These are phyloP conservation scores for Stereocaulon alpinum DNA, from an alignment of 495 filamentous ascomycete genomes.

Conservation along the genomic window DNA sequence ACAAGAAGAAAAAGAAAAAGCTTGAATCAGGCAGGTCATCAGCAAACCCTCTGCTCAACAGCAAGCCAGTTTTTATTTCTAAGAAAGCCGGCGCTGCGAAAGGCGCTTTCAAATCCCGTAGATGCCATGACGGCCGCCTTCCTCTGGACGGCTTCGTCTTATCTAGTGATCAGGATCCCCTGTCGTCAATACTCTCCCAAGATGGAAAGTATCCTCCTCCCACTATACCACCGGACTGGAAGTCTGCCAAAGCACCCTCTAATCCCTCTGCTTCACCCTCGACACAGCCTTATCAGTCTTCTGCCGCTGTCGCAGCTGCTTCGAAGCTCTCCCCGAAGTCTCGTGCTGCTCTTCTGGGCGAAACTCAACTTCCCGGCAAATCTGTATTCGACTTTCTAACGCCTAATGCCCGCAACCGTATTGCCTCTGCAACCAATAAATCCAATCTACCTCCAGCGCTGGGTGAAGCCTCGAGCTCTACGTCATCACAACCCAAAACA, in stretches of 20 bases:
- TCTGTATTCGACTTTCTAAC: constrained; percentile 94
- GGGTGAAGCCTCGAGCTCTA: constrained; percentile 55
- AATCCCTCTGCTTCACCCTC: constrained; percentile 21
- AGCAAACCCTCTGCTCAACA: constrained; percentile 54
- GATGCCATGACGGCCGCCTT: constrained; percentile 80
- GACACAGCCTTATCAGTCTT: constrained; percentile 47
- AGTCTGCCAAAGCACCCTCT: constrained; percentile 46
- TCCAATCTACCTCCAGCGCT: constrained; percentile 64
- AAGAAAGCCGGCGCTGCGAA: constrained; percentile 55
- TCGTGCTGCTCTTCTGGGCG: constrained; percentile 73
- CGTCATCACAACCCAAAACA: constrained; percentile 49
- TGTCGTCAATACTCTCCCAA: constrained; percentile 41
- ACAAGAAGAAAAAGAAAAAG: constrained; percentile 71
- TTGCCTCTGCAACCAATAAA: constrained; percentile 67
- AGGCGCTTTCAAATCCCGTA: constrained; percentile 48
- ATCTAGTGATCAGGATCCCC: constrained; percentile 41
- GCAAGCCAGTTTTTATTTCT: constrained; percentile 68
- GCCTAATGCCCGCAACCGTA: constrained; percentile 62
- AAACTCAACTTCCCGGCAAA: constrained; percentile 74
- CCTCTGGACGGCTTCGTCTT: constrained; percentile 82
- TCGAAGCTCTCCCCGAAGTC: constrained; percentile 69
- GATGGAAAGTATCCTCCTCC: constrained; percentile 65
- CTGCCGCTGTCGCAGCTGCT: constrained; percentile 61
- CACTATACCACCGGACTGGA: constrained; percentile 66
- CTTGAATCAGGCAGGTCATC: constrained; percentile 32